Evolutionary conservation across 2,329 filamentous ascomycete species (phyloP), one percentile per base, ranked within the genome.

Genomic region (Falciphora oryzae): DNA sequence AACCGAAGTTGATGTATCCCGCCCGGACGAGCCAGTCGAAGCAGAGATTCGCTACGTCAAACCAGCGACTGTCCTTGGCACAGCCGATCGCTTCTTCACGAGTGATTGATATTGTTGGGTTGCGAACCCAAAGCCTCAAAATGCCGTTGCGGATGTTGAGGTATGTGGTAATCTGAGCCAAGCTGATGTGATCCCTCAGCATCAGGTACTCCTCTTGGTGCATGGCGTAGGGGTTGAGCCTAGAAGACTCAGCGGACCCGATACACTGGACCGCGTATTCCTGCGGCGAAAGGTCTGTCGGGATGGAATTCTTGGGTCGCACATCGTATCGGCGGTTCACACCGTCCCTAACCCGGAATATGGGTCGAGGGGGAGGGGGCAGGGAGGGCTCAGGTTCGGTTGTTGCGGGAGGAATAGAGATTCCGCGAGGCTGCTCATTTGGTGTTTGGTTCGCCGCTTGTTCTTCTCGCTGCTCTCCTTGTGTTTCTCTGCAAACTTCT

Each of bases 1-100:
- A 98, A 22, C 96, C 95, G 74, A 93, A 97, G 75, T 99, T 99
- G 79, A 99, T 96, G 75, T 96, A 97, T 27, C 95, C 95, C 68
- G 90, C 87, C 66, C 94, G 89, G 65, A 93, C 82, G 25, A 99
- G 85, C 94, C 94, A 99, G 75, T 96, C 88, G 73, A 95, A 96
- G 68, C 93, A 95, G 65, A 97, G 84, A 68, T 88, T 91, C 13
- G 95, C 93, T 59, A 94, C 85, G 66, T 92, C 89, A 75, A 97
- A 97, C 88, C 93, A 98, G 64, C 93, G 87, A 64, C 84, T 83
- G 71, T 97, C 93, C 77, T 88, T 91, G 63, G 93, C 91, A 78
- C 94, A 98, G 4, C 95, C 95, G 59, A 94, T 85, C 8, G 95
- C 95, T 76, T 97, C 92, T 74, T 93, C 88, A 61, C 89, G 84